Base-by-base conservation (phyloP, 805 yeast genomes). In the Metschnikowia peoriensis region DNA sequence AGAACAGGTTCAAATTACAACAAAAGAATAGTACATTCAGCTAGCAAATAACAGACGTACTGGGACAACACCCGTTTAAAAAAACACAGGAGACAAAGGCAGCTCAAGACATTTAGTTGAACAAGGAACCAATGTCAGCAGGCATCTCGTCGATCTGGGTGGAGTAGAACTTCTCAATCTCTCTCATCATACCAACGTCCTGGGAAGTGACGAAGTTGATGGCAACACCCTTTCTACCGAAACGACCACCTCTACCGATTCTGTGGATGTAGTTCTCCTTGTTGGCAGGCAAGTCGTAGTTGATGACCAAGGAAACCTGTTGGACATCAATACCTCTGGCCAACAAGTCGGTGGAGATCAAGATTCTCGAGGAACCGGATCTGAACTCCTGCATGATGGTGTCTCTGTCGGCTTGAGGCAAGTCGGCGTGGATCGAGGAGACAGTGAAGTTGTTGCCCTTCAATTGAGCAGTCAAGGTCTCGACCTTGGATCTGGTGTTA, bases 221-320 rank as follows among this genome's bases (percentile, higher is more conserved):
- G 56, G 98, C 97, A 57, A 89, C 93, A 79, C 99, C 99, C 78
- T 92, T 93, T 74, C 99, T 84, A 70, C 99, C 99, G 79, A 93
- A 93, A 74, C 99, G 86, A 67, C 99, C 99, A 63, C 96, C 89
- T 78, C 99, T 85, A 73, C 99, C 99, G 66, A 93, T 96, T 78
- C 99, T 84, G 77, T 93, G 99, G 66, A 93, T 88, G 72, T 94
- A 93, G 79, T 89, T 92, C 74, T 92, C 97, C 72, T 88, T 84
- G 77, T 86, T 88, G 61, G 83, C 79, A 42, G 97, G 97, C 64
- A 92, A 76, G 73, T 92, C 98, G 77, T 90, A 92, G 80, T 92
- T 92, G 61, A 92, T 89, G 58, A 92, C 98, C 61, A 93, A 80
- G 34, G 97, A 90, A 52, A 92, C 97, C 77, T 92, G 98, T 77